Evolutionary conservation across 2,329 filamentous ascomycete species (phyloP).

Genomic region (Alternaria triticimaculans): DNA sequence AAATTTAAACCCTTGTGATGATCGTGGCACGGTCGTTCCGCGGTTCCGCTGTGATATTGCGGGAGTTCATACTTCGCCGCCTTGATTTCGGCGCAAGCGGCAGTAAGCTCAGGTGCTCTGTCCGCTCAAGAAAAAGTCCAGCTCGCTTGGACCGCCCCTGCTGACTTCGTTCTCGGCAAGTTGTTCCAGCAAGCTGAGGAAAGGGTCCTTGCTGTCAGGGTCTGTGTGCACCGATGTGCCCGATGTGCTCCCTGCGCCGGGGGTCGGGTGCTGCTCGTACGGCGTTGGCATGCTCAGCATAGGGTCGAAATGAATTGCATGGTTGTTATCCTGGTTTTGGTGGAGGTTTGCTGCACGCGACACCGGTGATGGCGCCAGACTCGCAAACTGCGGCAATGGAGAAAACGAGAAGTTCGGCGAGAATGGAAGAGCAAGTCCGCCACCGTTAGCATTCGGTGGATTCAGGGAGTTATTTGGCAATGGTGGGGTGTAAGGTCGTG

Average conservation of each 20-base stretch:
- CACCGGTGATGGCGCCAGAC: slow-evolving; percentile 41
- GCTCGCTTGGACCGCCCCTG: slow-evolving; percentile 71
- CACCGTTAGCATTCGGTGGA: slow-evolving; percentile 23
- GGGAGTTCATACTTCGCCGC: not conserved
- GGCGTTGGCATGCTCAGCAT: slow-evolving; percentile 52
- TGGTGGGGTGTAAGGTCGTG: slow-evolving; percentile 39
- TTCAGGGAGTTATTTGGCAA: slow-evolving; percentile 25
- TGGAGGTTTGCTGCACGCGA: slow-evolving; percentile 27
- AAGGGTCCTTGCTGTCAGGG: slow-evolving; percentile 75
- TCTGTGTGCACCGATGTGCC: slow-evolving; percentile 51
- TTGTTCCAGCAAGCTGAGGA: slow-evolving; percentile 79
- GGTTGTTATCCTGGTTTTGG: slow-evolving; percentile 21
- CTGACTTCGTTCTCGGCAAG: slow-evolving; percentile 80
- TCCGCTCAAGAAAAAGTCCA: slow-evolving; percentile 75
- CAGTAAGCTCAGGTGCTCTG: slow-evolving; percentile 31
- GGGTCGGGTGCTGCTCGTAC: slow-evolving; percentile 53
- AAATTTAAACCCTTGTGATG: not conserved
- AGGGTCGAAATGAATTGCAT: slow-evolving; percentile 39
- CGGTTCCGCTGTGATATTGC: slow-evolving; percentile 2
- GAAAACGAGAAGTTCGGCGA: slow-evolving; percentile 52
- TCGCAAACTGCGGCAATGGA: slow-evolving; percentile 42
- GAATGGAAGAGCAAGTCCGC: slow-evolving; percentile 44
- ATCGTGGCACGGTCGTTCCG: slow-evolving; percentile 4
- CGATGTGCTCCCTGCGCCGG: slow-evolving; percentile 53
- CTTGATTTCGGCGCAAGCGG: slow-evolving; percentile 5